phyloP scores from a whole-genome alignment of 768 basidiomycete genomes.

The Mycena vitilis region DNA sequence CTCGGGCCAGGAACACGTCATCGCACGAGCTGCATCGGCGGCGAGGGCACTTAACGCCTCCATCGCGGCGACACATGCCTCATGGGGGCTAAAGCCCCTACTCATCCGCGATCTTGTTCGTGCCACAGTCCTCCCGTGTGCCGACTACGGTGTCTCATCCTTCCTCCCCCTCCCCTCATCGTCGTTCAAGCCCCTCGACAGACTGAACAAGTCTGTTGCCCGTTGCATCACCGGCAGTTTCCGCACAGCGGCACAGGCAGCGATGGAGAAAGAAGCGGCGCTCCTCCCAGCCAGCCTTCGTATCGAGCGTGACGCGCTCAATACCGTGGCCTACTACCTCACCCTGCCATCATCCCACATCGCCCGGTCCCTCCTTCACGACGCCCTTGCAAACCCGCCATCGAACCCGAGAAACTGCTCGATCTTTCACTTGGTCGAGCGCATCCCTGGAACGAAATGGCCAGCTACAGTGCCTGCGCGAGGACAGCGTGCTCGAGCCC shows the following conservation, averaged over 20 bases:
- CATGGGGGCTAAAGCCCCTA: not conserved
- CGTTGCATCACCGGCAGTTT: not conserved
- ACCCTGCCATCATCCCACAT: not conserved
- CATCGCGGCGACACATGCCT: not conserved
- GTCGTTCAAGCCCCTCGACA: not conserved
- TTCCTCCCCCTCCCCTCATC: conserved; percentile 8
- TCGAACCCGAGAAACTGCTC: not conserved
- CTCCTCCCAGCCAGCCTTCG: conserved; percentile 5
- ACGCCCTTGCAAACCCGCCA: not conserved
- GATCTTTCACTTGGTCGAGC: not conserved
- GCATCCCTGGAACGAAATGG: not conserved
- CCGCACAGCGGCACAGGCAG: not conserved
- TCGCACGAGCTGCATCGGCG: not conserved
- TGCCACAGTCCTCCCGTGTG: not conserved
- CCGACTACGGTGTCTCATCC: not conserved
- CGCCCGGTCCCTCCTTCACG: not conserved
- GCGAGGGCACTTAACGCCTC: not conserved
- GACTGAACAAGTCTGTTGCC: not conserved
- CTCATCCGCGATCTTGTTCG: not conserved
- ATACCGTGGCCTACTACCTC: conserved; percentile 1
- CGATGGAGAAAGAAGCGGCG: not conserved
- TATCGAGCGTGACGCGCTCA: not conserved
- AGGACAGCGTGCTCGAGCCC: not conserved
- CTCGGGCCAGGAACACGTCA: not conserved
- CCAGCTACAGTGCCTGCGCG: not conserved